Evolutionary conservation across 495 filamentous ascomycete species (phyloP).

Genomic region (Podospora pseudoanserina): DNA sequence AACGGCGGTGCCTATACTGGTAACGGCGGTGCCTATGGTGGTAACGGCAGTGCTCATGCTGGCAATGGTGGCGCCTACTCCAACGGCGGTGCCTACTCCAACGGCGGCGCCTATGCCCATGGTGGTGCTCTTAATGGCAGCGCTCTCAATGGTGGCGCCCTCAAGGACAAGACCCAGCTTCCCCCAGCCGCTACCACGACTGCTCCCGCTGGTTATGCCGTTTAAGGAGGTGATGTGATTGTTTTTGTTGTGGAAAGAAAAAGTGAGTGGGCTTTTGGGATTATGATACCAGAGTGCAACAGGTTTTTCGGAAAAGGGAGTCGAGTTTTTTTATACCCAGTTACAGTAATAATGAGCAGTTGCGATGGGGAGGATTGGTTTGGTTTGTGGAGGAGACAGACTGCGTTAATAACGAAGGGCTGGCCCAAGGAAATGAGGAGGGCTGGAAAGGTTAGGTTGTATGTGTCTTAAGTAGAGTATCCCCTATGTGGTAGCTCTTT

Average conservation of each 20-base stretch:
- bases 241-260: neutral
- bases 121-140: neutral
- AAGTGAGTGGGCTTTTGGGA: neutral
- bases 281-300: constrained; percentile 1
- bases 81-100: neutral
- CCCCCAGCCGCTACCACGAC: neutral
- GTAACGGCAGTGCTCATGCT: constrained; percentile 2
- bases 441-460: neutral
- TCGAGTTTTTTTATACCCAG: constrained; percentile 2
- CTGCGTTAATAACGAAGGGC: neutral
- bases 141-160: neutral
- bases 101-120: constrained; percentile 3
- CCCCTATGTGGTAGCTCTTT: constrained; percentile 8
- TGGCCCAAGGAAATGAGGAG: neutral
- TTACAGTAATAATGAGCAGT: neutral
- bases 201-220: neutral
- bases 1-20: neutral
- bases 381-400: neutral
- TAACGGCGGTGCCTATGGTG: constrained; percentile 3
- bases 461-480: constrained; percentile 8
- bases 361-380: neutral
- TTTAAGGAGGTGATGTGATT: neutral
- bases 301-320: neutral
- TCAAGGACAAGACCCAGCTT: constrained; percentile 3
- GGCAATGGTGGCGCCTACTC: neutral